Base-by-base conservation (phyloP, 179 eudicot genomes). In the Gypsophila paniculata region DNA sequence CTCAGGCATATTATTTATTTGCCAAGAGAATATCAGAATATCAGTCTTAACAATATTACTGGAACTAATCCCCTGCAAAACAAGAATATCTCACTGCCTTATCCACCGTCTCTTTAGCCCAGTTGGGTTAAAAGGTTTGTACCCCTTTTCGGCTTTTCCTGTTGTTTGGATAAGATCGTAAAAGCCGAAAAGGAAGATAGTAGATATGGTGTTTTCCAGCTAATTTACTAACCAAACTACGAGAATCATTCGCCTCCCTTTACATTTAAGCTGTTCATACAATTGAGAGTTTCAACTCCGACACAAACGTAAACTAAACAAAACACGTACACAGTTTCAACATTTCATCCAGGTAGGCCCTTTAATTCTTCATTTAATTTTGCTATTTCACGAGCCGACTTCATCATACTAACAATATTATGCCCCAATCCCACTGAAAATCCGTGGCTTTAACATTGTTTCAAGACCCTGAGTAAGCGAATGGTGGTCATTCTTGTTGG, bases 1-100 rank as follows among this genome's bases (percentile, higher is more conserved):
- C 73, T 79, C 83, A 78, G 53, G 13, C 15, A 22, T 69, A 70
- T 60, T 65, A 26, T 21, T 60, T 34, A 72, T 61, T 52, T 22
- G 39, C 64, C 59, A 71, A 26, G 39, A 71, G 0, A 29, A 0
- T 15, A 25, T 7, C 11, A 21, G 61, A 66, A 44, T 46, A 62
- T 18, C 25, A 6, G 29, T 13, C 46, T 42, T 0, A 42, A 42
- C n/a, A n/a, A n/a, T n/a, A 63, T 32, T n/a, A 38, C 8, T 11
- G 49, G 46, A 19, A 18, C 18, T 29, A 36, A 15, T 42, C 65
- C 10, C 42, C 39, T 32, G 32, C 18, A 38, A 54, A 13, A 26
- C 6, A 8, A 29, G 34, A 29, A 29, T 29, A 29, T 29, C 34
- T 29, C 34, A 29, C 34, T 29, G 34, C 34, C 34, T 1, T 29